These are phyloP conservation scores for Nitzschia inconspicua DNA, from an alignment of 108 stramenopile genomes.

Conservation along the genomic window DNA sequence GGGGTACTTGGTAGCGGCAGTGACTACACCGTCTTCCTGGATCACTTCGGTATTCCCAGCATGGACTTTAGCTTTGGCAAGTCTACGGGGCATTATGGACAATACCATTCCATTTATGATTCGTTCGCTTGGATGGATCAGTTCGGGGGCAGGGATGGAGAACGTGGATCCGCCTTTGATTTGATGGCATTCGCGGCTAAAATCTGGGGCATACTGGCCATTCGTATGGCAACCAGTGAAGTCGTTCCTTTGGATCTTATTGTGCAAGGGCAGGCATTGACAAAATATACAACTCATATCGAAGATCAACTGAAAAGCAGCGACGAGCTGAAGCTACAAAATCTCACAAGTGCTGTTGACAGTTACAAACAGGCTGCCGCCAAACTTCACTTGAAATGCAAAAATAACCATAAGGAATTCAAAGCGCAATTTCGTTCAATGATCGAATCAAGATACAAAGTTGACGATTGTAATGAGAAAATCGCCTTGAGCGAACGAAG, in stretches of 20 bases:
- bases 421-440: neutral
- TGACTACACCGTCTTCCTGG: slow-evolving; percentile 71
- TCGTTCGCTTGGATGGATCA: slow-evolving; percentile 50
- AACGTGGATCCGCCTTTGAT: slow-evolving; percentile 42
- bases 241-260: slow-evolving; percentile 52
- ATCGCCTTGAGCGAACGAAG: slow-evolving; percentile 47
- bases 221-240: slow-evolving; percentile 37
- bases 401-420: neutral
- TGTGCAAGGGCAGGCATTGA: slow-evolving; percentile 44
- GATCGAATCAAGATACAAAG: neutral
- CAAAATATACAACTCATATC: slow-evolving; percentile 18
- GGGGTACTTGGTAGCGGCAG: slow-evolving; percentile 53
- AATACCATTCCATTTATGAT: slow-evolving; percentile 69
- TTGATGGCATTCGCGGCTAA: slow-evolving; percentile 41
- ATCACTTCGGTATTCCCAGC: slow-evolving; percentile 59
- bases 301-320: slow-evolving; percentile 12
- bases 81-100: slow-evolving; percentile 36
- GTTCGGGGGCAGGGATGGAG: slow-evolving; percentile 25
- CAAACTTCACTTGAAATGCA: slow-evolving; percentile 1
- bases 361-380: slow-evolving; percentile 13
- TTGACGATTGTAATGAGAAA: slow-evolving; percentile 40
- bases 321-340: neutral
- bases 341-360: slow-evolving; percentile 4
- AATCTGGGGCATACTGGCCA: slow-evolving; percentile 55
- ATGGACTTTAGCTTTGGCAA: slow-evolving; percentile 46